Base-by-base conservation (phyloP, 2,329 filamentous ascomycete genomes). In the Colletotrichum viniferum region DNA sequence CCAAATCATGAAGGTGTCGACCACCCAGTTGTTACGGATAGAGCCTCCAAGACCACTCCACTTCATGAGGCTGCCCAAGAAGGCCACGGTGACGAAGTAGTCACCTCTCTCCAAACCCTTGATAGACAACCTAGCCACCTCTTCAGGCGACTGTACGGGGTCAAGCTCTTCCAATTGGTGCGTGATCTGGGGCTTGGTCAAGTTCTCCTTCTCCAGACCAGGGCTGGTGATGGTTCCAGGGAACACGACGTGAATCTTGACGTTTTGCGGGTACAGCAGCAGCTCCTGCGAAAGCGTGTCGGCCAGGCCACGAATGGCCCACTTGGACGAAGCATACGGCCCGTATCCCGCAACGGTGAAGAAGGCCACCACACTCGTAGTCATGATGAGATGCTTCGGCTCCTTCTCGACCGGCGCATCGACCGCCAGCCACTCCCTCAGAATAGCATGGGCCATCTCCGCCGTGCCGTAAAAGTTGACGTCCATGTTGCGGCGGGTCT, bases 391-490 rank as follows among this genome's bases (percentile, higher is more conserved):
- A 84, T 98, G 96, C 70, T 93, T 91, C 12, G 93, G 88, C 77
- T 90, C 86, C 7, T 85, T 79, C 64, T 88, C 83, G 43, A 87
- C 80, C 10, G 87, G 83, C 6, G 83, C 84, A 12, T 84, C 84
- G 14, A 88, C 87, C 5, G 86, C 85, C 60, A 96, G 90, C 96
- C 96, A 98, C 76, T 91, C 89, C 67, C 90, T 90, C 76, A 98
- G 86, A 21, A 94, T 92, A 24, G 95, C 92, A 82, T 97, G 95
- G 48, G 95, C 94, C 85, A 98, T 94, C 83, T 98, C 97, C 55
- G 94, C 93, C 34, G 93, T 92, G 64, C 95, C 94, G 90, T 93
- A 98, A 87, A 95, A 98, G 85, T 98, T 96, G 79, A 96, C 91
- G 81, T 98, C 95, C 95, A 98, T 98, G 83, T 98, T 95, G 78